Conservation (phyloP, 257 asterid genomes). For the Hygrophila difformis region DNA sequence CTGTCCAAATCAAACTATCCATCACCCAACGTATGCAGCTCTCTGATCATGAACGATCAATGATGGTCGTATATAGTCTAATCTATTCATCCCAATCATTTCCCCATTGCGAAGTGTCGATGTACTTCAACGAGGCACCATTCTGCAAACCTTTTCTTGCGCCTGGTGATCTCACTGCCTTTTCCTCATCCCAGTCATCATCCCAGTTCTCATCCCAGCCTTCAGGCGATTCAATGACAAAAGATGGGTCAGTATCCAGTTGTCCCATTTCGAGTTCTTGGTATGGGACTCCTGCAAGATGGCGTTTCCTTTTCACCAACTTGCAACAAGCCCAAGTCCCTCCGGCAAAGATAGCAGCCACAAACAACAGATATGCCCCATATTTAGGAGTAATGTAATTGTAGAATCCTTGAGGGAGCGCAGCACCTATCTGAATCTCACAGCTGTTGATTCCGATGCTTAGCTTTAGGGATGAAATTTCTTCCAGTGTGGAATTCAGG, state of each 20-base stretch:
- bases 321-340: constrained; percentile 40
- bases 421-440: constrained; percentile 22
- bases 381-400: constrained; percentile 27
- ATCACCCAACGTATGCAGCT: too few relatives aligned
- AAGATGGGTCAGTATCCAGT: constrained; percentile 19
- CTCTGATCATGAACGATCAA: background rate
- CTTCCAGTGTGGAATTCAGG: constrained; percentile 22
- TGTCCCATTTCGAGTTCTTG: constrained; percentile 57
- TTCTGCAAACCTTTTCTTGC: constrained; percentile 7
- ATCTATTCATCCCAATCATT: constrained; percentile 19
- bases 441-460: constrained; percentile 28
- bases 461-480: constrained; percentile 29
- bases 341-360: constrained; percentile 32
- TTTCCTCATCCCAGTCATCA: constrained; percentile 55
- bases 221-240: constrained; percentile 21
- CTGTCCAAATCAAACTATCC: too few relatives aligned
- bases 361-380: constrained; percentile 36
- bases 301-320: constrained; percentile 24
- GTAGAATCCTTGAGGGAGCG: constrained; percentile 19
- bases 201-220: constrained; percentile 64
- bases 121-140: constrained; percentile 21
- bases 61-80: background rate
- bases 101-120: constrained; percentile 18
- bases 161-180: constrained; percentile 22
- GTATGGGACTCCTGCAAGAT: constrained; percentile 40